These are phyloP conservation scores for Bonia amplexicaulis DNA, from an alignment of 176 grass and related monocot genomes.

Conservation along the genomic window DNA sequence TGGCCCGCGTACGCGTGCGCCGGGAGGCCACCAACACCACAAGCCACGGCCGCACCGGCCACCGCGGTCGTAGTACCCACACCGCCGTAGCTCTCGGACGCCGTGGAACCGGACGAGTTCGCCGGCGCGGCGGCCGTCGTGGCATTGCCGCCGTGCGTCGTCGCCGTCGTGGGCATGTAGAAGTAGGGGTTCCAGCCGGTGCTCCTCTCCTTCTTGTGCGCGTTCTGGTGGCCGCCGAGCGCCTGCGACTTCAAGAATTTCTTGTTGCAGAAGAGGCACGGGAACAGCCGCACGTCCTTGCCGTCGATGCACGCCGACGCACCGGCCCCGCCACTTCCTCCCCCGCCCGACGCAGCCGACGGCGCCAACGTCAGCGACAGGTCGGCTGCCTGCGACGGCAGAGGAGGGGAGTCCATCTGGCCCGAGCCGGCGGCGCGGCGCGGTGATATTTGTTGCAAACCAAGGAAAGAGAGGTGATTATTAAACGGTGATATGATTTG, in stretches of 20 bases:
- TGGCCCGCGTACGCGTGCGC: not conserved
- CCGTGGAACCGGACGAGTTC: not conserved
- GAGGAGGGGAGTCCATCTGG: conserved; percentile 26
- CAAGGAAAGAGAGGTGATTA: not conserved
- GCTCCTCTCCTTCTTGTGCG: conserved; percentile 92
- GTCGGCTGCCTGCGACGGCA: conserved; percentile 12
- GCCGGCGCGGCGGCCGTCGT: not conserved
- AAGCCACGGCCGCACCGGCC: not conserved
- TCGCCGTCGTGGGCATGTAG: conserved; percentile 37
- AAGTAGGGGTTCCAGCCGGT: conserved; percentile 75
- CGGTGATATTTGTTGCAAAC: not conserved
- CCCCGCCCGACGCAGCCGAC: not conserved
- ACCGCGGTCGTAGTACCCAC: not conserved
- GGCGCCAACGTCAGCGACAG: conserved; percentile 68
- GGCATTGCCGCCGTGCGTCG: not conserved
- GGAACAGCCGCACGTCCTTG: conserved; percentile 86
- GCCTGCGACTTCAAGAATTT: conserved; percentile 95
- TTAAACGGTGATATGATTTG: not conserved
- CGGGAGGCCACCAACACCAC: not conserved
- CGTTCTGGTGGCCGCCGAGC: conserved; percentile 88
- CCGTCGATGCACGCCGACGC: conserved; percentile 26
- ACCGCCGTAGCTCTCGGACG: not conserved
- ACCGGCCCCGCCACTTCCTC: not conserved
- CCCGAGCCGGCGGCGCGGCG: not conserved
- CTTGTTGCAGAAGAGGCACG: conserved; percentile 96